A percentile compares a stretch with the other conserved stretches of the same genome.
These are phyloP conservation scores for Ophiosphaerella herpotricha DNA, from an alignment of 2,329 filamentous ascomycete species.

Conservation along the genomic window DNA sequence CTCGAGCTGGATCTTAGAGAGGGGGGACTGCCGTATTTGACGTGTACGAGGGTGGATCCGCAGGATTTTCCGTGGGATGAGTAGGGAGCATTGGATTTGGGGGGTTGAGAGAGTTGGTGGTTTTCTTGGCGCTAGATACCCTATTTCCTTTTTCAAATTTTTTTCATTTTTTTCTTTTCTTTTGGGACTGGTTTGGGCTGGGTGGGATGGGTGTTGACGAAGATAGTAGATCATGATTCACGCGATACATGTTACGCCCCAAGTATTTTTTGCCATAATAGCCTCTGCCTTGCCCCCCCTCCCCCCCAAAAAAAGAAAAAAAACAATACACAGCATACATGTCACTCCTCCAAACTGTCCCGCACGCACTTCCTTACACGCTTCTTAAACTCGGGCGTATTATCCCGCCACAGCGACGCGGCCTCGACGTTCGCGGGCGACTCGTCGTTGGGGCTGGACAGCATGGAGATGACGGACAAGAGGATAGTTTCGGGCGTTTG, in stretches of 20 bases:
- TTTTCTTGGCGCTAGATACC: constrained; percentile 21
- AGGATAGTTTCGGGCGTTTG: constrained; percentile 98
- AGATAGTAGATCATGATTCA: not conserved
- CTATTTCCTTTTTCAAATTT: constrained; percentile 5
- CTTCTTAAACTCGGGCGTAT: constrained; percentile 80
- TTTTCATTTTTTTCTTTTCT: constrained; percentile 4
- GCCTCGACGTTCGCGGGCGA: constrained; percentile 95
- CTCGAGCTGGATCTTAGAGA: constrained; percentile 75
- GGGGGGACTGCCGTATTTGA: constrained; percentile 64
- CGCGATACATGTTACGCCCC: no score
- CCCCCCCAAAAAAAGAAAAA: no score
- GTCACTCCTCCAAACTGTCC: constrained; percentile 47
- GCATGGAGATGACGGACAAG: constrained; percentile 97
- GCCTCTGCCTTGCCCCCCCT: no score
- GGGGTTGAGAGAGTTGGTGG: constrained; percentile 1
- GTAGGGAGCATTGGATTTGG: not conserved
- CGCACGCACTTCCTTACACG: constrained; percentile 83
- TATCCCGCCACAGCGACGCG: constrained; percentile 93
- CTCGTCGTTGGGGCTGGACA: constrained; percentile 96
- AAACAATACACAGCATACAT: not conserved
- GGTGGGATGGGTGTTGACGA: not conserved
- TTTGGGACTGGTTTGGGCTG: not conserved
- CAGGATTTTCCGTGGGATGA: constrained; percentile 67
- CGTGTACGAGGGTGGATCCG: constrained; percentile 66
- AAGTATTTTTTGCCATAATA: no score